Evolutionary conservation across 75 land plant species (phyloP), one percentile per base, ranked within the genome.

Genomic region (Ceratopteris richardii): DNA sequence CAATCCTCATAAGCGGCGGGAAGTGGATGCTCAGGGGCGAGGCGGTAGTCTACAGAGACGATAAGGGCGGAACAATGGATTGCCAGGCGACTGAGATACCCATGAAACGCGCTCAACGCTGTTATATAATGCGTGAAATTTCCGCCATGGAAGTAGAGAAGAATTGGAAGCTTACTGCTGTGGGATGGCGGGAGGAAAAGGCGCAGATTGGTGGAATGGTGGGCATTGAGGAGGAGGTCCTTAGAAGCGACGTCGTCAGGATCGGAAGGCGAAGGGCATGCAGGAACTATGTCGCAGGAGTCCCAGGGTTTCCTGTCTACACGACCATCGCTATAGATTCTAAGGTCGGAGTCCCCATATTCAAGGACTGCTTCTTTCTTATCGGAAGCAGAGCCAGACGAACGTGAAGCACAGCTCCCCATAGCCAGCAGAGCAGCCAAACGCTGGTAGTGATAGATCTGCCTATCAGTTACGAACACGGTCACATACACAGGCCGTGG

Each of bases 191-290:
- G 78, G 18, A 76, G 78, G 68, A 20, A 72, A 21, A 84, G 13
- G 0, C 88, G 73, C 19, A 68, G 37, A 44, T 68, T 74, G 39
- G 75, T 68, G 29, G 57, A 21, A 50, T 43, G 21, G 44, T 51
- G 4, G 22, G 76, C 31, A 61, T 85, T 69, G 57, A 87, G 52
- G 37, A 64, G 25, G 58, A 80, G 44, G 59, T 87, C 92, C 41
- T 73, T 80, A 71, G 78, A 67, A 52, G 76, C 44, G 19, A 75
- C 81, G 9, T 50, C 61, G 30, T 70, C 73, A 12, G 56, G 61
- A 24, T 55, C 61, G 0, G 72, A 54, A 12, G 72, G 39, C 26
- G 61, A 55, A 12, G 72, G 42, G 42, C n/a, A n/a, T n/a, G n/a
- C n/a, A n/a, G n/a, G n/a, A n/a, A n/a, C n/a, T n/a, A n/a, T n/a